These are phyloP conservation scores for Aspergillus sparsus DNA, from an alignment of 495 filamentous ascomycete genomes.

Conservation along the genomic window DNA sequence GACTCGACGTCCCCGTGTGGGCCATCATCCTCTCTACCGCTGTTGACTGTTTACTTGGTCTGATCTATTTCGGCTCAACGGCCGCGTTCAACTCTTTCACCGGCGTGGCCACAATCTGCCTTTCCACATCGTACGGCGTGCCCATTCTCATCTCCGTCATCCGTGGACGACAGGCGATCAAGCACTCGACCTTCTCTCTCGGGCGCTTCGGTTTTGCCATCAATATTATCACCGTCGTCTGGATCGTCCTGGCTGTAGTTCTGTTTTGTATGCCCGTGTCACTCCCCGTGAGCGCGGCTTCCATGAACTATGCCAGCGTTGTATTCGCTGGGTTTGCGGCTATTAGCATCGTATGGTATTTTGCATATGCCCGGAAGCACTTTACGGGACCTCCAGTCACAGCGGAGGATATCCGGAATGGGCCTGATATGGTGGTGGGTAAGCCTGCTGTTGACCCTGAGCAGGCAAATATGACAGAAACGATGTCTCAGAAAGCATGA, in stretches of 20 bases:
- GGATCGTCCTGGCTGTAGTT: slow-evolving; percentile 53
- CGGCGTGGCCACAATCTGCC: slow-evolving; percentile 64
- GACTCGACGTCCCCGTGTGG: slow-evolving; percentile 58
- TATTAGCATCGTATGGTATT: slow-evolving; percentile 65
- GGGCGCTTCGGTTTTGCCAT: slow-evolving; percentile 54
- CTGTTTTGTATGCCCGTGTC: slow-evolving; percentile 59
- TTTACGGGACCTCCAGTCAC: slow-evolving; percentile 67
- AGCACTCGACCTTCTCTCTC: slow-evolving; percentile 49
- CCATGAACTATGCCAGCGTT: slow-evolving; percentile 64
- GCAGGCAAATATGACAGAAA: slow-evolving; percentile 26
- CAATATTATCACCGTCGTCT: slow-evolving; percentile 50
- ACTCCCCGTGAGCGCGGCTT: slow-evolving; percentile 46
- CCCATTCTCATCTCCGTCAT: slow-evolving; percentile 63
- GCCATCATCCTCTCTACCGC: slow-evolving; percentile 57
- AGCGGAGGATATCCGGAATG: slow-evolving; percentile 39
- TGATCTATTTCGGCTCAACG: slow-evolving; percentile 64
- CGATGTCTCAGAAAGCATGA: slow-evolving; percentile 22
- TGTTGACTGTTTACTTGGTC: slow-evolving; percentile 57
- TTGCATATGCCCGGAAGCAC: slow-evolving; percentile 66
- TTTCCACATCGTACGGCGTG: slow-evolving; percentile 62
- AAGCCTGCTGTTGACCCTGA: slow-evolving; percentile 31
- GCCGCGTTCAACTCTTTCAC: slow-evolving; percentile 69
- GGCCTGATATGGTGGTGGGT: slow-evolving; percentile 39
- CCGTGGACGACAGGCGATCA: slow-evolving; percentile 49
- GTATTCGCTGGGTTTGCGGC: slow-evolving; percentile 62